phyloP scores from a whole-genome alignment of 2,329 filamentous ascomycete genomes.

The Paecilomyces dactylethromorphus region DNA sequence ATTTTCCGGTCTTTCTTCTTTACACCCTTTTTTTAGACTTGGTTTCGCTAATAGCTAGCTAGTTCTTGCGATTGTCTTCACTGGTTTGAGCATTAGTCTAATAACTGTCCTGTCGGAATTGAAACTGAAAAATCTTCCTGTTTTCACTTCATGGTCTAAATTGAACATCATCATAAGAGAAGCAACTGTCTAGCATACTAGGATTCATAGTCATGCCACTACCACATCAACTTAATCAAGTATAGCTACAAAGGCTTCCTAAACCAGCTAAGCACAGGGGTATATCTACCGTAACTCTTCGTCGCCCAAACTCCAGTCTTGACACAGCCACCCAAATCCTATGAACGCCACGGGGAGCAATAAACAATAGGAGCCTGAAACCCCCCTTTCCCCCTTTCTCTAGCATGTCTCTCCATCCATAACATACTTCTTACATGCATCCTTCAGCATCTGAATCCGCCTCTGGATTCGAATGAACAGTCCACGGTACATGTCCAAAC shows the following conservation, averaged over 20 bases:
- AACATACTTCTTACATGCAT: constrained; percentile 53
- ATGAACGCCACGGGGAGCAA: not conserved
- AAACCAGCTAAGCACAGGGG: not conserved
- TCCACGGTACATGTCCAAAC: constrained; percentile 75
- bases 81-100: not conserved
- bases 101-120: not conserved
- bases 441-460: constrained; percentile 59
- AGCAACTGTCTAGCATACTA: no score
- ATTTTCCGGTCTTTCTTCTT: not conserved
- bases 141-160: not conserved
- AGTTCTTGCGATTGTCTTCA: not conserved
- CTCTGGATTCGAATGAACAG: constrained; percentile 79
- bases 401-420: constrained; percentile 25
- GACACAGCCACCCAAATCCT: not conserved
- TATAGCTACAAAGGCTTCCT: not conserved
- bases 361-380: not conserved
- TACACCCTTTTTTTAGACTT: not conserved
- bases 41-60: not conserved
- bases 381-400: not conserved
- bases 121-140: not conserved
- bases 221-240: not conserved
- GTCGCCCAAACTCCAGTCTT: not conserved
- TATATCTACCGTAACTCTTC: not conserved
- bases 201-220: not conserved
- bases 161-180: no score